Evolutionary conservation across 148 eudicot species (phyloP).

Genomic region (Nepenthes gracilis): DNA sequence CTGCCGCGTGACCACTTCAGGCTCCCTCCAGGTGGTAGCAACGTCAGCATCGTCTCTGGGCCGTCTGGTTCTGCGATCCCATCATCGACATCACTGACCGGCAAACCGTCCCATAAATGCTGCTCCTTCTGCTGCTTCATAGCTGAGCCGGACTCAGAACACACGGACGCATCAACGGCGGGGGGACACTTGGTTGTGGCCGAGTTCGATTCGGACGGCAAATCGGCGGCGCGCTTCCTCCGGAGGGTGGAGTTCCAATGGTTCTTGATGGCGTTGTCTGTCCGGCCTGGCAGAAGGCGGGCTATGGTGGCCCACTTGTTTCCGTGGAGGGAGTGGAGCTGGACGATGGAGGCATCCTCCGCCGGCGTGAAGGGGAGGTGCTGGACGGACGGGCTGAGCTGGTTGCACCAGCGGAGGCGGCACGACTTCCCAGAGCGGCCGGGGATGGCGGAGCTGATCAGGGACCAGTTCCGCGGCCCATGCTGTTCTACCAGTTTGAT

Average conservation of each 20-base stretch:
- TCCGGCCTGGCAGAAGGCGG: constrained; percentile 41
- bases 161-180: neutral
- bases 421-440: constrained; percentile 71
- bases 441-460: constrained; percentile 36
- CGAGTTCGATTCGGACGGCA: constrained; percentile 1
- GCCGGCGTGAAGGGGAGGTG: constrained; percentile 40
- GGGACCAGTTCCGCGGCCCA: constrained; percentile 62
- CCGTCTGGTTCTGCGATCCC: constrained; percentile 7
- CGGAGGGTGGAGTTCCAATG: constrained; percentile 55
- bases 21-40: constrained; percentile 35
- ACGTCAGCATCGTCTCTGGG: constrained; percentile 27
- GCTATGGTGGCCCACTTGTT: constrained; percentile 68
- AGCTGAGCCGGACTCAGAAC: constrained; percentile 15
- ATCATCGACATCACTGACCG: neutral
- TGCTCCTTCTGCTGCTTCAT: constrained; percentile 1
- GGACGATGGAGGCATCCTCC: constrained; percentile 39
- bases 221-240: constrained; percentile 5
- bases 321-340: constrained; percentile 35
- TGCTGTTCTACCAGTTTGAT: constrained; percentile 34
- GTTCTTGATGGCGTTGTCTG: constrained; percentile 60
- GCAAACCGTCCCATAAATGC: neutral
- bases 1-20: constrained; percentile 3
- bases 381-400: constrained; percentile 49
- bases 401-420: constrained; percentile 67
- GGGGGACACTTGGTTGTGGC: constrained; percentile 2